Evolutionary conservation across 495 filamentous ascomycete genomes (phyloP).

Genomic region (Pyronema domesticum): DNA sequence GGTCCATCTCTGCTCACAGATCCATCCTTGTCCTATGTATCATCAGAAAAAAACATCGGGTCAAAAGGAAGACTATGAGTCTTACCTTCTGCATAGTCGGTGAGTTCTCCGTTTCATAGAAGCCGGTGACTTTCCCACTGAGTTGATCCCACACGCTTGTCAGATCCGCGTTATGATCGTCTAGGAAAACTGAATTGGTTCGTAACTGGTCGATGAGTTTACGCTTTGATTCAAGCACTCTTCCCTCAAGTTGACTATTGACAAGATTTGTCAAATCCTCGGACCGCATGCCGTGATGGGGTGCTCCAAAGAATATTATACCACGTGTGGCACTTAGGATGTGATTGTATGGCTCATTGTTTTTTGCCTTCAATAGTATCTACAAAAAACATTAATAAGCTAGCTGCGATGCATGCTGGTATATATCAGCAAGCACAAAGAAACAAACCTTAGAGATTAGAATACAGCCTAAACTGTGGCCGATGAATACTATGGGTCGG

Average conservation of each 20-base stretch:
- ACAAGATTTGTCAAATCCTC: conserved; percentile 29
- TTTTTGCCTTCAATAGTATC: conserved; percentile 30
- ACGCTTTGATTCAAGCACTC: conserved; percentile 25
- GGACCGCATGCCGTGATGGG: conserved; percentile 30
- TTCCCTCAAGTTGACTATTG: conserved; percentile 12
- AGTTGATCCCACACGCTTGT: conserved; percentile 26
- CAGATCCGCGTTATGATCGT: conserved; percentile 28
- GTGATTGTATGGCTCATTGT: conserved; percentile 28
- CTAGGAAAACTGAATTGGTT: conserved; percentile 29
- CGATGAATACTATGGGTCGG: conserved; percentile 29
- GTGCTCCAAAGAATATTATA: conserved; percentile 33
- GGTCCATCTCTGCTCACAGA: background rate
- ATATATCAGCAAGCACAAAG: background rate
- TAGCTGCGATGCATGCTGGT: no score
- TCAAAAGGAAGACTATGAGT: conserved; percentile 22
- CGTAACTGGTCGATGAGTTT: conserved; percentile 29
- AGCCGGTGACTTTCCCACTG: conserved; percentile 27
- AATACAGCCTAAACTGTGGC: conserved; percentile 32
- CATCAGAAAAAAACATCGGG: background rate
- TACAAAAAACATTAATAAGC: conserved; percentile 9
- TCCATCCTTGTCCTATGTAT: background rate
- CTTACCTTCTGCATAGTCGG: conserved; percentile 17
- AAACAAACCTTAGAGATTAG: conserved; percentile 30
- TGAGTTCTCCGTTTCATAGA: conserved; percentile 31
- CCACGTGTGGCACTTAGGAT: conserved; percentile 29